These are phyloP conservation scores for Echium plantagineum DNA, from an alignment of 257 asterid genomes.

Conservation along the genomic window DNA sequence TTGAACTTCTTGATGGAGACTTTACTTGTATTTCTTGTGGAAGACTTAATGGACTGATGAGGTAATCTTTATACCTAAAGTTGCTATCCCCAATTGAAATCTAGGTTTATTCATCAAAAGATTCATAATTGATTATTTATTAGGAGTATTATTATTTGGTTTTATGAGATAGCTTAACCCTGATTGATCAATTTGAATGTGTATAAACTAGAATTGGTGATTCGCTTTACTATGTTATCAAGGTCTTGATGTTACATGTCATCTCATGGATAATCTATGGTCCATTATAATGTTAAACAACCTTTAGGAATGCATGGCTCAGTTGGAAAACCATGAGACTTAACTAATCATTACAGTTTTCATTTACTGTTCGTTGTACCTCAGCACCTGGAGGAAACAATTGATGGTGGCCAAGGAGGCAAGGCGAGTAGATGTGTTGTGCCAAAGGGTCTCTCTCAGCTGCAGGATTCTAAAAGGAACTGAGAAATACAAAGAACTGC, in stretches of 20 bases:
- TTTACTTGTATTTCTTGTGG: constrained; percentile 70
- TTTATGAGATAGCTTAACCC: not conserved
- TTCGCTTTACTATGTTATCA: no score
- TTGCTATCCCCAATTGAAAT: not conserved
- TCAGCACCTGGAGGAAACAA: constrained; percentile 82
- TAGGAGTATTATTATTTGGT: no score
- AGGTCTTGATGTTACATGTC: not conserved
- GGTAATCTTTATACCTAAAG: constrained; percentile 25
- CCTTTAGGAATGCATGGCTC: not conserved
- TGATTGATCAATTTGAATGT: not conserved
- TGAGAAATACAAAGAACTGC: constrained; percentile 47
- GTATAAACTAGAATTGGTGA: not conserved
- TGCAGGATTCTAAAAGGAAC: constrained; percentile 65
- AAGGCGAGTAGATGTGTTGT: constrained; percentile 68
- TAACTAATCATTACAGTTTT: no score
- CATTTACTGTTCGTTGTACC: not conserved
- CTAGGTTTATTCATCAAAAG: not conserved
- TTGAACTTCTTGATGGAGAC: constrained; percentile 58
- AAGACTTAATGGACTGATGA: constrained; percentile 57
- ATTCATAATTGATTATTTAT: no score
- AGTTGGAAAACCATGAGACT: not conserved
- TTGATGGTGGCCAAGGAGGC: constrained; percentile 63
- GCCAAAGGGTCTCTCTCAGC: constrained; percentile 63
- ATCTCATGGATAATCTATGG: not conserved
- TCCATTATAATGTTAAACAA: not conserved